Evolutionary conservation across 768 basidiomycete species (phyloP).

Genomic region (Vararia minispora): DNA sequence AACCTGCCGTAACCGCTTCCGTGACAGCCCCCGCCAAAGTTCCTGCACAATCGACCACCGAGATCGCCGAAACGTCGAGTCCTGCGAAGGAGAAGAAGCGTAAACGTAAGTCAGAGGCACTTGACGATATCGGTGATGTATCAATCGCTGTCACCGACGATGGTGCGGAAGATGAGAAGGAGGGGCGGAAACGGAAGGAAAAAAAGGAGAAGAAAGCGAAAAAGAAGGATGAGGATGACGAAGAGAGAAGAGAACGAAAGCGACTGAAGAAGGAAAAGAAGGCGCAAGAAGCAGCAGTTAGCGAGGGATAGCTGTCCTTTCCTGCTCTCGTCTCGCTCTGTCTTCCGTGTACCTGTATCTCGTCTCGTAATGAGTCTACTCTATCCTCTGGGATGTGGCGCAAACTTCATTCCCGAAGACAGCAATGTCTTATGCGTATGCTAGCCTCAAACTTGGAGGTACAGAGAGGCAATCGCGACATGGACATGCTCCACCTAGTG

Average conservation of each 20-base stretch:
- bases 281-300: slow-evolving; percentile 31
- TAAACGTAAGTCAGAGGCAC: slow-evolving; percentile 62
- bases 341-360: no score
- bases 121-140: slow-evolving; percentile 32
- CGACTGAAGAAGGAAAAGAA: slow-evolving; percentile 63
- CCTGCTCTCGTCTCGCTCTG: no score
- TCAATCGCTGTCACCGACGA: slow-evolving; percentile 27
- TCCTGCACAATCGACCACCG: slow-evolving; percentile 16
- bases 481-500: no score
- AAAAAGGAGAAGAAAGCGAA: slow-evolving; percentile 24
- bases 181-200: slow-evolving; percentile 51
- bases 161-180: slow-evolving; percentile 38
- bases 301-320: slow-evolving; percentile 17
- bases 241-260: slow-evolving; percentile 50
- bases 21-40: slow-evolving; percentile 14
- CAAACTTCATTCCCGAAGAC: no score
- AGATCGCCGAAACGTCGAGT: slow-evolving; percentile 22
- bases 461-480: no score
- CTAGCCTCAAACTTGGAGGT: no score
- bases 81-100: slow-evolving; percentile 70
- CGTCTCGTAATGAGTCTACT: no score
- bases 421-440: no score
- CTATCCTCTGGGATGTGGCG: no score
- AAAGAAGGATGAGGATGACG: slow-evolving; percentile 41
- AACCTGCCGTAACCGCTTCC: slow-evolving; percentile 21